These are phyloP conservation scores for Tulasnella sp. DNA, from an alignment of 768 basidiomycete species.

Conservation along the genomic window DNA sequence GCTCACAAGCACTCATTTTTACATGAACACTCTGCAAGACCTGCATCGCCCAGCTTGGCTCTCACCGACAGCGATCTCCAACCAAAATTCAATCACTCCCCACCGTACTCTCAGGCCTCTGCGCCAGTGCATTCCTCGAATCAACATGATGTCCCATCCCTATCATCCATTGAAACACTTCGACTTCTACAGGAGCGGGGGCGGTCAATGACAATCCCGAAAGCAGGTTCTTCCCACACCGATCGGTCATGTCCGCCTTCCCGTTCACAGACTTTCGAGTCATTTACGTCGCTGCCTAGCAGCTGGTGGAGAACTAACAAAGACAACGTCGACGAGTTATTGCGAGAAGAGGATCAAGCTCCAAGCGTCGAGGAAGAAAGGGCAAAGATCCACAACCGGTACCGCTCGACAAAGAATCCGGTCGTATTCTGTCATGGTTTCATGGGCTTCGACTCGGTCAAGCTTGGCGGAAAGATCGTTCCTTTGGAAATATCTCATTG, in stretches of 20 bases:
- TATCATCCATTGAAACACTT: slow-evolving; percentile 57
- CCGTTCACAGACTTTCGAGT: slow-evolving; percentile 4
- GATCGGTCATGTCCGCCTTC: neutral
- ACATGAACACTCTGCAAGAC: slow-evolving; percentile 52
- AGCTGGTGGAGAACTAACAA: slow-evolving; percentile 56
- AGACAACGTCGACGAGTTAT: slow-evolving; percentile 44
- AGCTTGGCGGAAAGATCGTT: slow-evolving; percentile 68
- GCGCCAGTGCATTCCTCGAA: slow-evolving; percentile 31
- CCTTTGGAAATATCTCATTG: slow-evolving; percentile 89
- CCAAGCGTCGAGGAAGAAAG: slow-evolving; percentile 48
- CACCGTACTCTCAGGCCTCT: slow-evolving; percentile 33
- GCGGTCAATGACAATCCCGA: neutral
- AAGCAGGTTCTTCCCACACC: neutral
- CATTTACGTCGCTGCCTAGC: slow-evolving; percentile 30
- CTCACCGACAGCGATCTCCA: slow-evolving; percentile 46
- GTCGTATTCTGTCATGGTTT: slow-evolving; percentile 95
- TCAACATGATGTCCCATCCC: slow-evolving; percentile 6
- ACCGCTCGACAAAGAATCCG: slow-evolving; percentile 74
- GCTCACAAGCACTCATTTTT: slow-evolving; percentile 20
- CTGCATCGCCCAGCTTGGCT: slow-evolving; percentile 57
- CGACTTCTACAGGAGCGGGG: slow-evolving; percentile 41
- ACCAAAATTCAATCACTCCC: slow-evolving; percentile 24
- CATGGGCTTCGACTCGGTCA: slow-evolving; percentile 82
- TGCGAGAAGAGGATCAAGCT: slow-evolving; percentile 52
- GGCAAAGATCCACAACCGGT: slow-evolving; percentile 37